These are phyloP conservation scores for Colletotrichum horii DNA, from an alignment of 2,329 filamentous ascomycete genomes.

Conservation along the genomic window DNA sequence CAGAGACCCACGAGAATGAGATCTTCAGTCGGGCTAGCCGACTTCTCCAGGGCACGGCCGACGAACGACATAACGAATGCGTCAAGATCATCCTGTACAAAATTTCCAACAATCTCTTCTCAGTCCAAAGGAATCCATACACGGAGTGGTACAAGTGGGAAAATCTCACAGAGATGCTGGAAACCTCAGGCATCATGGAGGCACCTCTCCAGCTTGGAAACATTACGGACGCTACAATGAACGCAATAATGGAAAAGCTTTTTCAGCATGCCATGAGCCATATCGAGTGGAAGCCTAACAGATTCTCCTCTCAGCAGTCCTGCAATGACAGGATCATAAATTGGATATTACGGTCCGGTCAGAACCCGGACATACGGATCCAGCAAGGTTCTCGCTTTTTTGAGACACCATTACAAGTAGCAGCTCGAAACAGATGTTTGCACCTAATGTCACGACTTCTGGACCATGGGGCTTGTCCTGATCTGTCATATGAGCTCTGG, in stretches of 20 bases:
- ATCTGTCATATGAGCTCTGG: not conserved
- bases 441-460: not conserved
- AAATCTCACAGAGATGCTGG: not conserved
- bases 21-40: not conserved
- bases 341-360: not conserved
- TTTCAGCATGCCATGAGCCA: not conserved
- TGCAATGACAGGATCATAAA: not conserved
- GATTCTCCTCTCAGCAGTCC: too few species aligned
- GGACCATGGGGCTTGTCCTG: not conserved
- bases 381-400: too few species aligned
- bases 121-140: fast-evolving
- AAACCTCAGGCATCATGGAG: not conserved
- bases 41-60: not conserved
- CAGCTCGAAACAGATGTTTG: not conserved
- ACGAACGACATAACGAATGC: not conserved
- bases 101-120: not conserved
- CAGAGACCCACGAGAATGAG: not conserved
- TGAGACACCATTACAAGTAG: not conserved
- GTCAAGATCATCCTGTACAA: not conserved
- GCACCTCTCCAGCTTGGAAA: not conserved
- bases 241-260: not conserved
- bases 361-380: not conserved
- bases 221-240: not conserved
- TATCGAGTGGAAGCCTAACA: too few species aligned
- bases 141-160: not conserved